phyloP scores from a whole-genome alignment of 2,329 filamentous ascomycete genomes.

The Fusarium nisikadoi region DNA sequence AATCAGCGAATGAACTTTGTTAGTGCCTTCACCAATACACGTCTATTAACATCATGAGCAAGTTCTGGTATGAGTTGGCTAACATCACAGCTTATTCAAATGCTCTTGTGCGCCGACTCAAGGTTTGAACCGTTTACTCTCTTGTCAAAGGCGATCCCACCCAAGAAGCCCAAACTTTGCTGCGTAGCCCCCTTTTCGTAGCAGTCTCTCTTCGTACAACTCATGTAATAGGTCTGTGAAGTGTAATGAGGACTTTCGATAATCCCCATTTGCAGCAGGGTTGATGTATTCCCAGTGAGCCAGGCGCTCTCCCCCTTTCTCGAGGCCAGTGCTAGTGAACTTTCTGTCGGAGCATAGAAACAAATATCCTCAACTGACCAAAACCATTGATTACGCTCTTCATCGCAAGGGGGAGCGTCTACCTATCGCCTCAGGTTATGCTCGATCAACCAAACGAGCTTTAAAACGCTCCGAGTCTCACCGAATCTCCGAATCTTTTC shows the following conservation, averaged over 20 bases:
- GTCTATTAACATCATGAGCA: too few species aligned
- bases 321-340: not conserved
- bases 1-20: too few species aligned
- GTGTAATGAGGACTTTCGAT: not conserved
- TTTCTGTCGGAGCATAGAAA: not conserved
- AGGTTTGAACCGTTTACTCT: not conserved
- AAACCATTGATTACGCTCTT: not conserved
- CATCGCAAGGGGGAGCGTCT: not conserved
- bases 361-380: not conserved
- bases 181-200: too few species aligned
- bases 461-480: accelerated
- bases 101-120: not conserved
- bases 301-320: accelerated
- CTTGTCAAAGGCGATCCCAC: not conserved
- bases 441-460: not conserved
- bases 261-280: not conserved
- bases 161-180: not conserved
- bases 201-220: accelerated
- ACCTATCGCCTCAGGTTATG: not conserved
- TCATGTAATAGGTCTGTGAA: too few species aligned
- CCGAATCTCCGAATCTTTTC: accelerated
- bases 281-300: not conserved
- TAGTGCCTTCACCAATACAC: too few species aligned
- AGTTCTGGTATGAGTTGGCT: too few species aligned
- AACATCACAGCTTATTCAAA: too few species aligned